A percentile compares a stretch with the other conserved stretches of the same genome.
phyloP scores from a whole-genome alignment of 345 rosid genomes.

The Syzygium aromaticum region DNA sequence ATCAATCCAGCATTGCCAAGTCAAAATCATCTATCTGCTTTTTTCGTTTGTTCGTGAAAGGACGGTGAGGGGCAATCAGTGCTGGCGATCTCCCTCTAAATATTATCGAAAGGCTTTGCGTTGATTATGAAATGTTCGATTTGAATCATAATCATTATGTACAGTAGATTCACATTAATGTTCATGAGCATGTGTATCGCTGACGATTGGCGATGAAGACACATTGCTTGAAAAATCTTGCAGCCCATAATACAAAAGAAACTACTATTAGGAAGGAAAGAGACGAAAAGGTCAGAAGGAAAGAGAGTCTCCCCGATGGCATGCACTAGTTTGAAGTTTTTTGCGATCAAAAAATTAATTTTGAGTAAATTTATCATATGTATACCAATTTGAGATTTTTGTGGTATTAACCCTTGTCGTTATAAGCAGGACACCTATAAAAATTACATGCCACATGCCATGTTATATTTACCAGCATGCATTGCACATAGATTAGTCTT shows the following conservation, averaged over 20 bases:
- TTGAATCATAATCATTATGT: not conserved
- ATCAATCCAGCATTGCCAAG: not conserved
- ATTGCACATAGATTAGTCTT: no score
- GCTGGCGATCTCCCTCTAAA: not conserved
- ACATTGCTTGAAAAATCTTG: not conserved
- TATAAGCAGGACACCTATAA: no score
- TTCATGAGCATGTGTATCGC: not conserved
- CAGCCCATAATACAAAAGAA: not conserved
- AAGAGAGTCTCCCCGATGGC: not conserved
- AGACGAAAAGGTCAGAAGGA: not conserved
- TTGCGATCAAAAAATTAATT: no score
- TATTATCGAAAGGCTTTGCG: not conserved
- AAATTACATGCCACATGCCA: no score
- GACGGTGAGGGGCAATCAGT: not conserved
- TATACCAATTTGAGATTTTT: no score
- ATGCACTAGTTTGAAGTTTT: not conserved
- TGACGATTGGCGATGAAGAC: not conserved
- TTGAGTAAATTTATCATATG: no score
- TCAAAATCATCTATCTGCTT: not conserved
- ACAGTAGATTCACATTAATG: not conserved
- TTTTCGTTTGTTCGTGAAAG: not conserved
- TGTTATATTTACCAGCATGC: no score
- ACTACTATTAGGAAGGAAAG: not conserved
- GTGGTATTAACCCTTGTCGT: no score
- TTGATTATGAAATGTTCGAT: not conserved